Conservation (phyloP, 2,329 filamentous ascomycete species). For the Botrytis hyacinthi region DNA sequence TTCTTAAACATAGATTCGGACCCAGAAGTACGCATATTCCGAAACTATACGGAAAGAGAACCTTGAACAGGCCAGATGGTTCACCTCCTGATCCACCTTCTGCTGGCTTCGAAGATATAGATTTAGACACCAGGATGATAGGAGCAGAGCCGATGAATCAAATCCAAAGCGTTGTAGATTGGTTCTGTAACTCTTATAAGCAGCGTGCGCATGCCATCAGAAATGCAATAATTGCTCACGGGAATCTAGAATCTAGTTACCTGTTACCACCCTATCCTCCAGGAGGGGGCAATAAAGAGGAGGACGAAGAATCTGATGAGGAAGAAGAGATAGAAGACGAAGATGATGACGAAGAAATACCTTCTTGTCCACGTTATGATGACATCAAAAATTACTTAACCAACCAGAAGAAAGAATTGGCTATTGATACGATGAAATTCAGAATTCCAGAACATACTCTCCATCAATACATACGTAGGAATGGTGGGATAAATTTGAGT, state of each 20-base stretch:
- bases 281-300: background rate
- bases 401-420: background rate
- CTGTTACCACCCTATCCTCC: background rate
- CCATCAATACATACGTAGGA: conserved; percentile 9
- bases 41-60: conserved; percentile 12
- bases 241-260: background rate
- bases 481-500: background rate
- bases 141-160: background rate
- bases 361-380: conserved; percentile 5
- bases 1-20: background rate
- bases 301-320: background rate
- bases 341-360: background rate
- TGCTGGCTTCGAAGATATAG: background rate
- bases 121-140: background rate
- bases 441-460: conserved; percentile 17
- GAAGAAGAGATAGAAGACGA: background rate
- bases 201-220: background rate
- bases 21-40: conserved; percentile 4
- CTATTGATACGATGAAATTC: conserved; percentile 18
- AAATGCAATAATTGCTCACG: conserved; percentile 7
- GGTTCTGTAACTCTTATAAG: background rate
- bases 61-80: background rate
- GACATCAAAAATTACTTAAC: conserved; percentile 9
- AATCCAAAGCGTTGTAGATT: background rate
- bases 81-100: background rate